Base-by-base conservation (phyloP, 1,284 basidiomycete species). In the Cutaneotrichosporon sp. region DNA sequence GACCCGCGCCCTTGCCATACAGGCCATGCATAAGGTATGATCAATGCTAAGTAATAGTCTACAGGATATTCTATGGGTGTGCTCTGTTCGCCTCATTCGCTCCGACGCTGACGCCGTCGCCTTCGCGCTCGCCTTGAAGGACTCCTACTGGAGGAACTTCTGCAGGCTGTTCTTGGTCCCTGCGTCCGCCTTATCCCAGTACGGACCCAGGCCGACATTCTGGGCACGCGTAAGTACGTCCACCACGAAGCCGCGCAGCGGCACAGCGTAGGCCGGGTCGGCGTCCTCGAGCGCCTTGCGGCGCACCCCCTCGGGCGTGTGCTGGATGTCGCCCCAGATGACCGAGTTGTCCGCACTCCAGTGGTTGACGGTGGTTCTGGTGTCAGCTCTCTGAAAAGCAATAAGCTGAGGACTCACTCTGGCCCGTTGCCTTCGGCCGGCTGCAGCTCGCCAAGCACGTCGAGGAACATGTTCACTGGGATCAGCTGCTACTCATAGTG, bases 381-480 rank as follows among this genome's bases (percentile, higher is more conserved):
- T 11, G 55, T 69, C 56, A 71, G 52, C 56, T 16, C 26, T 26
- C 5, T 8, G 16, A n/a, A 16, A 34, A 16, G 8, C 10, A 2
- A n/a, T 5, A 13, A 36, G 13, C 9, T 30, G 22, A 42, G 13
- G 8, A 66, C 77, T 62, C 53, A 77, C 80, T 77, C 77, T 56
- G 67, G 56, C 4, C 69, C 72, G 10, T 63, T 63, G 47, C 82
- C 80, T 8, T 76, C 74, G 62, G 84, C 80, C 1, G 87, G 86
- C 76, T 93, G 90, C 61, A 93, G 83, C 76, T 95, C 92, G 13
- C 89, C 90, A 51, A 95, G 89, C 5, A 94, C 91, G 72, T 95
- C 92, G 56, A 92, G 82, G 90, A 92, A 95, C 50, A 95, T 82
- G 74, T 93, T 93, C 80, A 91, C 91, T 67, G 62, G 87, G 88